phyloP scores from a whole-genome alignment of 345 rosid genomes.

The Capsella bursapastoris region DNA sequence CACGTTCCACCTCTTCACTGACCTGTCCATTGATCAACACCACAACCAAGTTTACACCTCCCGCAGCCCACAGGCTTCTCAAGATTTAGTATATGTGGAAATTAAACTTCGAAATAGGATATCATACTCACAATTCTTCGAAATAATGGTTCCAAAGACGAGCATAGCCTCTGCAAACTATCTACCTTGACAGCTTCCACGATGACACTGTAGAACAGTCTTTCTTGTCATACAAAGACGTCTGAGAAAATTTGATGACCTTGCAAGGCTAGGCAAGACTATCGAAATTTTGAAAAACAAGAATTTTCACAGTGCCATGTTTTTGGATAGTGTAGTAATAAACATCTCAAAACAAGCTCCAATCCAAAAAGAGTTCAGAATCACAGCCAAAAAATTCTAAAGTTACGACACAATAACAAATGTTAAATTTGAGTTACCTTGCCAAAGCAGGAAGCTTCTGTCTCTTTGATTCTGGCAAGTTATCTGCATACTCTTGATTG shows the following conservation, averaged over 20 bases:
- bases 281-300: neutral
- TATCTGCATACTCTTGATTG: constrained; percentile 51
- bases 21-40: constrained; percentile 54
- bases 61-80: neutral
- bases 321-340: constrained; percentile 1
- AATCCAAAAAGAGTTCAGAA: constrained; percentile 1
- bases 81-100: constrained; percentile 16
- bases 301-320: neutral
- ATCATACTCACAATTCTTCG: constrained; percentile 77
- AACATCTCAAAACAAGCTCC: constrained; percentile 18
- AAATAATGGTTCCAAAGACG: constrained; percentile 88
- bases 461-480: constrained; percentile 63
- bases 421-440: constrained; percentile 52
- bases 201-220: constrained; percentile 63
- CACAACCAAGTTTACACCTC: constrained; percentile 17
- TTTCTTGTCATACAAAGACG: constrained; percentile 19
- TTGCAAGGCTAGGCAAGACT: constrained; percentile 29
- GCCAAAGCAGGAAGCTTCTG: constrained; percentile 81
- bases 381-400: constrained; percentile 7
- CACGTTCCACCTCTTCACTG: constrained; percentile 94
- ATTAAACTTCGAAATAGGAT: neutral
- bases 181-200: constrained; percentile 95
- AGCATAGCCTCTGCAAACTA: constrained; percentile 83
- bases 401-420: constrained; percentile 1
- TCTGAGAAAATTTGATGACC: constrained; percentile 29